Evolutionary conservation across 495 filamentous ascomycete genomes (phyloP), one percentile per base, ranked within the genome.

Genomic region (Neurospora sp.): DNA sequence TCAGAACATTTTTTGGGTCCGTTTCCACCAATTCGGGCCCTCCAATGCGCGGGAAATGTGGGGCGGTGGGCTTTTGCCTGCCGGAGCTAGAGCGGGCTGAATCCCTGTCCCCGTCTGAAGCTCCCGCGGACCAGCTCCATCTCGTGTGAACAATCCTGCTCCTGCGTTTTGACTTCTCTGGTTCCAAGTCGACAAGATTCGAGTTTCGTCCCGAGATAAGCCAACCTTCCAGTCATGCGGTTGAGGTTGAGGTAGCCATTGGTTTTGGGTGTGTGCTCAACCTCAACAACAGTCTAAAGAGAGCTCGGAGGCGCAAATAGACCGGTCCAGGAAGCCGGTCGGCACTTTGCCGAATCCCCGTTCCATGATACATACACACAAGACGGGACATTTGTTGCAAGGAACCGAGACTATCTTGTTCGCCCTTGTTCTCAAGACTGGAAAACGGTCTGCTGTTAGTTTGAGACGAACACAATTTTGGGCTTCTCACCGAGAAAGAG

Each of bases 1-100:
- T 72, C 60, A 60, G 70, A 80, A 80, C 77, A 77, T 75, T 80
- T 80, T 79, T 80, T 76, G 75, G 74, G 41, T 39, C 18, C 44
- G 40, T 4, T 35, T 12, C 42, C 38, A 60, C 73, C 74, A 80
- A 77, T 80, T 75, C 41, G 20, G 12, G 20, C 5, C 69, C 18
- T 18, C 69, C 44, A 76, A 71, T 78, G 75, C 74, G 27, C 42
- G 44, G 39, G 27, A 74, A 73, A 70, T 73, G 37, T 77, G 77
- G 78, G 73, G 71, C 71, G 2, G 18, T 62, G 54, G 54, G 23
- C 23, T 62, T 62, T 62, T 62, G 54, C 54, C 54, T 62, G 54
- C 54, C 54, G 54, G 54, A 35, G 54, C 54, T 62, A 62, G 12
- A 62, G 54, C 54, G 54, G 54, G 54, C 54, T 62, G 27, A 27